Evolutionary conservation across 805 yeast genomes (phyloP), one percentile per base, ranked within the genome.

Genomic region (Wickerhamiella parazyma): DNA sequence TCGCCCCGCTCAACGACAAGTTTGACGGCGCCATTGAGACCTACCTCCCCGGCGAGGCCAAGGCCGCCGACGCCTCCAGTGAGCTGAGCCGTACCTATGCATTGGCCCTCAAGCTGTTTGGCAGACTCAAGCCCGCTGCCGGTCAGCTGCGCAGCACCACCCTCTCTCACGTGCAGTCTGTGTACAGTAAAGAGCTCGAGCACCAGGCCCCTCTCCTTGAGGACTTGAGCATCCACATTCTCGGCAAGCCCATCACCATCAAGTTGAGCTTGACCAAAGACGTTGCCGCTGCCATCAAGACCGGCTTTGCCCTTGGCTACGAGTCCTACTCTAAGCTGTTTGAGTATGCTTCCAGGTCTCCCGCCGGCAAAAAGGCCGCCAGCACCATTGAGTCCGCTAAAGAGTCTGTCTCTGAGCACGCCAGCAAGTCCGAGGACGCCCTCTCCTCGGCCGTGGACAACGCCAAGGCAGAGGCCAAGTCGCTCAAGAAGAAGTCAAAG

Each of bases 1-100:
- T 80, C 38, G 67, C 65, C 29, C 87, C 91, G 22, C 36, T 78
- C 36, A 84, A 80, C 61, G 61, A 67, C 28, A 62, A 67, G 26
- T 58, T 80, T 41, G 76, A 70, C 48, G 57, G 64, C 1, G 51
- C 66, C 19, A 66, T 74, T 22, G 58, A 63, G 33, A 60, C 59
- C 28, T 64, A 68, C 49, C 64, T 73, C 29, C 80, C 81, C 16
- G 62, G 61, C n/a, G 38, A 45, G 34, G 31, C 36, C 38, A 18
- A 36, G 28, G 49, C 42, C 33, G 33, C 41, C 4, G 37, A 25
- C 19, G 40, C 40, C 25, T 51, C 41, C 26, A 38, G 11, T 18
- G 25, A 35, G 38, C 22, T 47, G 12, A 31, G 41, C 33, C 50
- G 54, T 22, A 41, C 52, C 4, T 43, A 36, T 19, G 19, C 37